Base-by-base conservation (phyloP, 1,284 basidiomycete genomes). In the Lignosus rhinocerotis region DNA sequence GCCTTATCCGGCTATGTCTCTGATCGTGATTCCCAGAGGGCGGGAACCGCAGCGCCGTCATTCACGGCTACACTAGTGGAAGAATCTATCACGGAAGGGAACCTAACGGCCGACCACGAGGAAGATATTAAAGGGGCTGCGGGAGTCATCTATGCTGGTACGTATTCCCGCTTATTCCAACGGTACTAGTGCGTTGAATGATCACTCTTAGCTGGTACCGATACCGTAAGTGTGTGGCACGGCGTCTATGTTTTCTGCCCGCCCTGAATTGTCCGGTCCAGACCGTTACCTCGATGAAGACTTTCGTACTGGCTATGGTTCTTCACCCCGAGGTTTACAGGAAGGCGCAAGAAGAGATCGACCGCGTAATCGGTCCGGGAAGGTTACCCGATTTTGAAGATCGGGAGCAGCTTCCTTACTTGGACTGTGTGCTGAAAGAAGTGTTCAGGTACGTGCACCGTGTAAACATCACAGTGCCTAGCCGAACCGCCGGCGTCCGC, bases 341-440 rank as follows among this genome's bases (percentile, higher is more conserved):
- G 53, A 68, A 66, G 51, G 66, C 70, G 33, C 74, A 74, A 45
- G 61, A 61, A 3, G 74, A 76, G 56, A 64, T 76, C 6, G 72
- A 75, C 56, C 52, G 56, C 21, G 64, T 73, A 7, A 64, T 75
- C 16, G 71, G 70, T 4, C 34, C 50, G 39, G 67, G 71, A 30
- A 65, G 72, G 32, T 47, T 76, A 30, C 73, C 75, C 12, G 70
- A 67, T 21, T 72, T 73, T 45, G 68, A 69, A 30, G 75, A 77
- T 49, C 50, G 67, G 17, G 67, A 69, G 2, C 59, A 53, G 8
- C 62, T 76, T 32, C 73, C 74, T 0, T 76, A 75, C 60, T 55
- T 76, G 12, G 65, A 70, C n/a, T 72, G 70, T 10, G 59, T 73
- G n/a, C 56, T 75, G 17, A 70, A 69, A 52, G 76, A 78, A 61